These are phyloP conservation scores for Thalassiosira tumida DNA, from an alignment of 352 stramenopile species.

Conservation along the genomic window DNA sequence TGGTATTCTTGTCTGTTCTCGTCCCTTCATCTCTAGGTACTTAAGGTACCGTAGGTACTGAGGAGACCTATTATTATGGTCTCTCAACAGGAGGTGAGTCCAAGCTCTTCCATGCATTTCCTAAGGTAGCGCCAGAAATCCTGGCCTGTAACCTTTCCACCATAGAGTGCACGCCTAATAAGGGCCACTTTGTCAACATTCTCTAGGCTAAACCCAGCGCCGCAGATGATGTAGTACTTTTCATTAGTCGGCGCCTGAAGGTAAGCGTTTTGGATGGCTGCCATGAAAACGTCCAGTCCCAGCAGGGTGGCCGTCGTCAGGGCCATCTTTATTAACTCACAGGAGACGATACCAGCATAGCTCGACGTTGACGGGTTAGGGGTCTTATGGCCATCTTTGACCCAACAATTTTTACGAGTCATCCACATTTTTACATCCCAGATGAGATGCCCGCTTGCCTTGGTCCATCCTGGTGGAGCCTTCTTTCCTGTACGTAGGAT, in stretches of 20 bases:
- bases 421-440: slow-evolving; percentile 77
- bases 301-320: slow-evolving; percentile 55
- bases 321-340: slow-evolving; percentile 57
- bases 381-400: slow-evolving; percentile 39
- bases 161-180: slow-evolving; percentile 83
- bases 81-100: slow-evolving; percentile 1
- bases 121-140: slow-evolving; percentile 50
- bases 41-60: too few species aligned
- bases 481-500: slow-evolving; percentile 53
- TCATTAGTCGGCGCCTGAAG: slow-evolving; percentile 36
- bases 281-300: slow-evolving; percentile 56
- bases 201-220: slow-evolving; percentile 77
- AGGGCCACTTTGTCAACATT: slow-evolving; percentile 43
- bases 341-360: slow-evolving; percentile 75
- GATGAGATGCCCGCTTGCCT: slow-evolving; percentile 27
- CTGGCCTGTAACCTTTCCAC: slow-evolving; percentile 53
- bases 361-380: slow-evolving; percentile 33
- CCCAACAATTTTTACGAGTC: slow-evolving; percentile 39
- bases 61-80: too few species aligned
- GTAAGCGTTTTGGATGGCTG: slow-evolving; percentile 73
- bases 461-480: neutral
- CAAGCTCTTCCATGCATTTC: slow-evolving; percentile 26
- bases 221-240: slow-evolving; percentile 63
- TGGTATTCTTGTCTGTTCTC: too few species aligned
- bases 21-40: too few species aligned